These are phyloP conservation scores for Blastomyces gilchristii DNA, from an alignment of 2,329 filamentous ascomycete species.

Conservation along the genomic window DNA sequence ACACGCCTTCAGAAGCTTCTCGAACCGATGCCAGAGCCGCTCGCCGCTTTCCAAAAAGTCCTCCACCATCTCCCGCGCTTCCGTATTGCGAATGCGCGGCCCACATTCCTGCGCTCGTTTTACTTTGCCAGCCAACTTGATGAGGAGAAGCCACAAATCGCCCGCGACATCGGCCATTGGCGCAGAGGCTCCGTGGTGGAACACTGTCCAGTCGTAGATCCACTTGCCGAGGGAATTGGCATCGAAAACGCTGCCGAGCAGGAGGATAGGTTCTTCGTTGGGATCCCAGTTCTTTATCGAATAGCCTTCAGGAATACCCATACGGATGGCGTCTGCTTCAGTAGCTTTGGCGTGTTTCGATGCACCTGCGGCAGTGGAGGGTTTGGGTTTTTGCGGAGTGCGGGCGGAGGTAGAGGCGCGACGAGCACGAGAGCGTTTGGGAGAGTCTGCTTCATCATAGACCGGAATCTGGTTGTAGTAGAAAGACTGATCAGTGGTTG, in stretches of 20 bases:
- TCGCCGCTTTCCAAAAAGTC: conserved; percentile 88
- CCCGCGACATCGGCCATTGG: conserved; percentile 86
- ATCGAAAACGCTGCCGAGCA: conserved; percentile 92
- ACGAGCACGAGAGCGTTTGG: conserved; percentile 41
- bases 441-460: conserved; percentile 44
- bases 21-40: conserved; percentile 73
- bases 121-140: conserved; percentile 86
- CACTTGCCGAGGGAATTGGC: conserved; percentile 96
- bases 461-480: conserved; percentile 45
- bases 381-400: conserved; percentile 34
- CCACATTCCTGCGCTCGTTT: conserved; percentile 78
- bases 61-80: conserved; percentile 70
- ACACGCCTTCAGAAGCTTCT: conserved; percentile 77
- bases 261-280: conserved; percentile 80
- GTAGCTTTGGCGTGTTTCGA: conserved; percentile 44
- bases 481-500: conserved; percentile 43
- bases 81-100: conserved; percentile 57
- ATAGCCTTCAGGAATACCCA: conserved; percentile 75
- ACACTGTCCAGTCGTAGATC: conserved; percentile 99
- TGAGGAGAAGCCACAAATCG: conserved; percentile 88
- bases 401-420: conserved; percentile 45
- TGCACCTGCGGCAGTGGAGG: conserved; percentile 19
- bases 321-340: conserved; percentile 53
- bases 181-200: conserved; percentile 68
- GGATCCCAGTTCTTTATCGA: conserved; percentile 98